phyloP scores from a whole-genome alignment of 2,329 filamentous ascomycete genomes.

The Ascochyta clinopodiicola region DNA sequence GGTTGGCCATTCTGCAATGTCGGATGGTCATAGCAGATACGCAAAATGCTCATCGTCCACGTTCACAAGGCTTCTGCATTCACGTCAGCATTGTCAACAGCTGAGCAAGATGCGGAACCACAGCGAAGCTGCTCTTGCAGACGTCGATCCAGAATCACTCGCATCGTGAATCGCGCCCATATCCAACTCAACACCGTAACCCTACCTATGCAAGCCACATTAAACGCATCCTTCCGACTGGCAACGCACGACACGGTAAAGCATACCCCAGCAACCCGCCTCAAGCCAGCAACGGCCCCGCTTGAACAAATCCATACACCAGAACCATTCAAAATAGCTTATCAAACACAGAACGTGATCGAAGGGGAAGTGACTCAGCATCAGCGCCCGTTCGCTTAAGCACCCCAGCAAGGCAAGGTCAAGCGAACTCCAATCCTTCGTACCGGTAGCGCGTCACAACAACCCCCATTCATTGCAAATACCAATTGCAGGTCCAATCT shows the following conservation, averaged over 20 bases:
- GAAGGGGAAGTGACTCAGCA: slow-evolving; percentile 40
- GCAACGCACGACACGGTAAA: neutral
- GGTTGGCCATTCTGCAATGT: neutral
- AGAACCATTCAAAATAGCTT: slow-evolving; percentile 41
- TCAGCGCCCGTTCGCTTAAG: slow-evolving; percentile 22
- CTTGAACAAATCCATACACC: slow-evolving; percentile 29
- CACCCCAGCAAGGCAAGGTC: slow-evolving; percentile 16
- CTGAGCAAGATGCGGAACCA: slow-evolving; percentile 21
- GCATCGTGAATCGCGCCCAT: slow-evolving; percentile 15
- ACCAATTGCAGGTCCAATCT: neutral
- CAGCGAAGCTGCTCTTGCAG: slow-evolving; percentile 9
- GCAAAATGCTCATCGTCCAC: slow-evolving; percentile 11
- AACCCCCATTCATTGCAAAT: neutral
- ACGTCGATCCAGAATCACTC: slow-evolving; percentile 18
- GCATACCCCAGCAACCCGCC: neutral
- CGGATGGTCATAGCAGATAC: slow-evolving; percentile 10
- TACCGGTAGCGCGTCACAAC: no score
- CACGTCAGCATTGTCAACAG: slow-evolving; percentile 42
- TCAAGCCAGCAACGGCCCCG: neutral
- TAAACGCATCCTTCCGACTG: slow-evolving; percentile 2
- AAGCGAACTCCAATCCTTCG: slow-evolving; percentile 5
- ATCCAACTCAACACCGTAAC: neutral
- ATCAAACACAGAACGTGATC: slow-evolving; percentile 35
- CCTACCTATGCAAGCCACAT: neutral
- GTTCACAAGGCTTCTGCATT: slow-evolving; percentile 17